Conservation (phyloP, 2,329 filamentous ascomycete genomes). For the Byssochlamys sp. region DNA sequence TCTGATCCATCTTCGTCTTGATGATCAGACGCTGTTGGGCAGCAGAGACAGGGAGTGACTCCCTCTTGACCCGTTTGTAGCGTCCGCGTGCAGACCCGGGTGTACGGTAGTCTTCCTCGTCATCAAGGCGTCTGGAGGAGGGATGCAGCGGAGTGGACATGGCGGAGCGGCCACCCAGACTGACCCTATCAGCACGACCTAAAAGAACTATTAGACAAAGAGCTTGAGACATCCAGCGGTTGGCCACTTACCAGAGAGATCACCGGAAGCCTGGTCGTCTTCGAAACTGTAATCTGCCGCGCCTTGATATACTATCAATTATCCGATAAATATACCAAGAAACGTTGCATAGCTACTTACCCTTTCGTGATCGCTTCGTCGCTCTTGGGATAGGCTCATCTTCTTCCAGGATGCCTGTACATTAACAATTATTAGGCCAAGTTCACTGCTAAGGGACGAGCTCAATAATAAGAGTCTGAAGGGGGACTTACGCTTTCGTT, state of each 20-base stretch:
- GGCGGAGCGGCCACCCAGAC: conserved; percentile 20
- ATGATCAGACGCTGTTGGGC: conserved; percentile 34
- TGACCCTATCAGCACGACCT: conserved; percentile 9
- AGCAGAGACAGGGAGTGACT: conserved; percentile 25
- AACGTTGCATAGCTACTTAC: conserved; percentile 13
- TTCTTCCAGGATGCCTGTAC: conserved; percentile 37
- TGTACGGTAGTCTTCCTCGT: conserved; percentile 35
- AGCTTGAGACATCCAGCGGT: neutral
- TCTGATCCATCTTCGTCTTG: conserved; percentile 37
- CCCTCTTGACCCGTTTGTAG: conserved; percentile 30
- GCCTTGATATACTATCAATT: conserved; percentile 3
- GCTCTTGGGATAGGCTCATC: conserved; percentile 37
- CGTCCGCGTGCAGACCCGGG: conserved; percentile 28
- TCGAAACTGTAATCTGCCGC: conserved; percentile 20
- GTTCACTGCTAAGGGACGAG: conserved; percentile 3
- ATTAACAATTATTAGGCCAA: conserved; percentile 2
- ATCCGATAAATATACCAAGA: neutral
- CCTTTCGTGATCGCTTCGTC: conserved; percentile 37
- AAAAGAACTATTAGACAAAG: neutral
- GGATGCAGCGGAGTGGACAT: conserved; percentile 31
- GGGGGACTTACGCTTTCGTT: conserved; percentile 34
- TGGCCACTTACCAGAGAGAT: conserved; percentile 1
- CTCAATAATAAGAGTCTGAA: neutral
- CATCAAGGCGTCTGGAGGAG: conserved; percentile 25
- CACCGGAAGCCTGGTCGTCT: conserved; percentile 25